Evolutionary conservation across 768 basidiomycete genomes (phyloP), one percentile per base, ranked within the genome.

Genomic region (Amanita molliuscula): DNA sequence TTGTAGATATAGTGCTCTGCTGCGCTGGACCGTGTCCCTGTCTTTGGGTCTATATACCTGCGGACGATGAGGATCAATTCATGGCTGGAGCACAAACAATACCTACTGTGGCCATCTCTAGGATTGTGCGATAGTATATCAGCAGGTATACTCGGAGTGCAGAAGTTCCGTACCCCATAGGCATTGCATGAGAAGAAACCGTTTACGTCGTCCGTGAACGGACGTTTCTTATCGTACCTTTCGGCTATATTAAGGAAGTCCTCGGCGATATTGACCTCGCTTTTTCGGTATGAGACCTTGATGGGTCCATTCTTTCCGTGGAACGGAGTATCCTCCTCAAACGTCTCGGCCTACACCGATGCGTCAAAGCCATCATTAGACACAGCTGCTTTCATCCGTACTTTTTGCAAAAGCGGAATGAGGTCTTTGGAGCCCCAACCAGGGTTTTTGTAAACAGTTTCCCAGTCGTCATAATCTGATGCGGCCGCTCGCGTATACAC

Each of bases 401-500:
- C 83, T 72, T 82, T 82, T 54, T 66, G 74, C 26, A 81, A 54
- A 11, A 82, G 62, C 0, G 82, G 81, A 26, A 84, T 72, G 4
- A 85, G 57, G 23, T 77, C 66, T 43, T 69, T 65, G 0, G 77
- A 76, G 4, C 79, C 68, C 83, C 83, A 85, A 1, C 81, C 82
- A 1, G 72, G 61, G 57, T 83, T 82, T 3, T 67, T 68, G 21
- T 75, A 61, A 2, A 66, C 59, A 1, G 52, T 63, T 56, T 75
- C 73, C 82, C 82, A 84, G 44, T 77, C 77, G 54, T 85, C 78
- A 43, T 77, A 82, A 57, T 85, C 83, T 0, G 80, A 82, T 1
- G 78, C 75, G 6, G 76, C 62, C 11, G 78, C 74, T 21, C 82
- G 73, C 0, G 72, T 75, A 53, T 82, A 84, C 68, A 77, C 69